These are phyloP conservation scores for Synchytrium microbalum DNA, from an alignment of 371 early-diverging fungal species.

Conservation along the genomic window DNA sequence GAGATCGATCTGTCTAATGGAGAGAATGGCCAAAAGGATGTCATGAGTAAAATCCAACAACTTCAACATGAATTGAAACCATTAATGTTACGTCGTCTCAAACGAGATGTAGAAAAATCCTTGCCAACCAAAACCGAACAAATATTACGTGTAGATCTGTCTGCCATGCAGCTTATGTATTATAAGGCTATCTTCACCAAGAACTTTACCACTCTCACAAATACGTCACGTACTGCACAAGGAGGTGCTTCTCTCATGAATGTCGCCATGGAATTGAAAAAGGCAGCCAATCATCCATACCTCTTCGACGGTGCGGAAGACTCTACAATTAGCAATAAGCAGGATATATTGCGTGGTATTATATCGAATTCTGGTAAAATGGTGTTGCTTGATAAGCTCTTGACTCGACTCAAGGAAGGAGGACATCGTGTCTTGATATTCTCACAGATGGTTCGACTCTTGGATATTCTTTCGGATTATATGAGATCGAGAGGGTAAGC, in stretches of 20 bases:
- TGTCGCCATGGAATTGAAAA: constrained; percentile 95
- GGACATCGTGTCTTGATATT: constrained; percentile 93
- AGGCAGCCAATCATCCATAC: constrained; percentile 98
- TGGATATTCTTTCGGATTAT: constrained; percentile 38
- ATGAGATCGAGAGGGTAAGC: constrained; percentile 21
- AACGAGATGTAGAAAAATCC: constrained; percentile 96
- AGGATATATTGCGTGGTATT: constrained; percentile 66
- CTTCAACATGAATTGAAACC: constrained; percentile 77
- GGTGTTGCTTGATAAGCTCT: constrained; percentile 77
- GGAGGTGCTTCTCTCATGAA: constrained; percentile 55
- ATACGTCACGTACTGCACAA: too few species aligned
- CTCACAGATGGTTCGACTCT: constrained; percentile 73
- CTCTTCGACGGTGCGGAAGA: constrained; percentile 79
- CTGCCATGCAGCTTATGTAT: constrained; percentile 79
- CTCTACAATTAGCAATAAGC: constrained; percentile 13
- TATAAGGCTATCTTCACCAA: constrained; percentile 89
- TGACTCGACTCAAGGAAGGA: constrained; percentile 65
- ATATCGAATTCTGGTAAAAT: constrained; percentile 88
- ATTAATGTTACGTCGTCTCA: constrained; percentile 89
- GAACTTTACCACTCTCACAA: constrained; percentile 78
- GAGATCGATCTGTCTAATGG: constrained; percentile 50
- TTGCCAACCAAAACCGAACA: constrained; percentile 91
- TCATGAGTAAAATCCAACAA: constrained; percentile 75
- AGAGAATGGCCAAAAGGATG: constrained; percentile 31
- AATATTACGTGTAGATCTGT: constrained; percentile 88